These are phyloP conservation scores for Irpex sp. DNA, from an alignment of 1,284 basidiomycete species.

Conservation along the genomic window DNA sequence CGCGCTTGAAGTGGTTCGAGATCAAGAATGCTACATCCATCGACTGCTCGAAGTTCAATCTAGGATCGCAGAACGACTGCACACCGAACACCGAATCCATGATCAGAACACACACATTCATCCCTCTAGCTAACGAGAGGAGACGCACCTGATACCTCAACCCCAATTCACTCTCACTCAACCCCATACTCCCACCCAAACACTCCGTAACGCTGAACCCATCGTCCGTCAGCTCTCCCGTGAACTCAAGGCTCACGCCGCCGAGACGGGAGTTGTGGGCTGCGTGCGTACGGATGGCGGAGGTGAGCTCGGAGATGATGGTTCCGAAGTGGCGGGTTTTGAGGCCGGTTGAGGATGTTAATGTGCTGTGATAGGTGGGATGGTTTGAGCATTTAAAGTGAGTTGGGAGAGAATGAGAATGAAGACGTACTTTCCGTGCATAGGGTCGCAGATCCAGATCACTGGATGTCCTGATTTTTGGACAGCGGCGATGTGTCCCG, in stretches of 20 bases:
- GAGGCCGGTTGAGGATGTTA: conserved; percentile 70
- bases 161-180: conserved; percentile 68
- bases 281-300: conserved; percentile 80
- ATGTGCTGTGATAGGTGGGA: conserved; percentile 55
- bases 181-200: conserved; percentile 79
- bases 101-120: no score
- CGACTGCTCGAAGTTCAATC: conserved; percentile 81
- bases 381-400: neutral
- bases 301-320: conserved; percentile 85
- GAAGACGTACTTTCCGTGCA: conserved; percentile 87
- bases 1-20: conserved; percentile 75
- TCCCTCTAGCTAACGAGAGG: no score
- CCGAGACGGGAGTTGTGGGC: conserved; percentile 71
- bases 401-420: neutral
- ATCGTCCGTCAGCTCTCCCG: conserved; percentile 90
- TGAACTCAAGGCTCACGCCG: conserved; percentile 98
- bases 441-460: conserved; percentile 94
- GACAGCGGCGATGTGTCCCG: conserved; percentile 84
- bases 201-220: conserved; percentile 92
- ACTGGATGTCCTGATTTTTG: conserved; percentile 81
- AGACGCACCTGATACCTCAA: conserved; percentile 65
- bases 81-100: neutral
- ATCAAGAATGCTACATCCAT: conserved; percentile 78
- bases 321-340: conserved; percentile 92
- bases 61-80: conserved; percentile 78